Percentiles rank a stretch among this genome's conserved stretches.
Evolutionary conservation across 345 rosid species (phyloP).

Genomic region (Lumnitzera littorea): DNA sequence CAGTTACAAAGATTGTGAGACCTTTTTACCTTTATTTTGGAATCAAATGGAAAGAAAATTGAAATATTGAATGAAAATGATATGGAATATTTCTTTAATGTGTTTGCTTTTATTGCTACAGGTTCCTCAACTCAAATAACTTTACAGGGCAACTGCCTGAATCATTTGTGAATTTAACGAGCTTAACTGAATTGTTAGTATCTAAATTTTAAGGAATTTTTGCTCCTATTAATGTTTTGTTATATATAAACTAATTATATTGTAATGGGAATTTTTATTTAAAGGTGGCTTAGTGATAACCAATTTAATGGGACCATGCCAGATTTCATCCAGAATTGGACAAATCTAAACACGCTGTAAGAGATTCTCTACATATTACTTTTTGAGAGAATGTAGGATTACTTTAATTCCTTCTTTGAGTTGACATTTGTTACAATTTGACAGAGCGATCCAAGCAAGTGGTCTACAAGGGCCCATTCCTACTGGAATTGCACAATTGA

Average conservation of each 20-base stretch:
- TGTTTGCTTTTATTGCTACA: slow-evolving; percentile 1
- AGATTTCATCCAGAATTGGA: slow-evolving; percentile 7
- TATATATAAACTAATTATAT: too few species aligned
- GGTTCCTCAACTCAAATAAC: slow-evolving; percentile 10
- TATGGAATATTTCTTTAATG: neutral
- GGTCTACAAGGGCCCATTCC: slow-evolving; percentile 18
- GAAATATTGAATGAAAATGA: too few species aligned
- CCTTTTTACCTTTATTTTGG: neutral
- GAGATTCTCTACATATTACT: neutral
- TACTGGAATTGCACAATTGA: neutral
- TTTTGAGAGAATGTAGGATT: neutral
- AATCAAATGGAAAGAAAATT: too few species aligned
- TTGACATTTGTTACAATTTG: neutral
- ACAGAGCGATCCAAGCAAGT: slow-evolving; percentile 11
- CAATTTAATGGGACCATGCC: slow-evolving; percentile 10
- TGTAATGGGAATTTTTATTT: too few species aligned
- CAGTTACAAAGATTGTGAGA: neutral
- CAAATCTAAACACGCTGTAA: slow-evolving; percentile 1
- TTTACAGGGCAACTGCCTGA: slow-evolving; percentile 9
- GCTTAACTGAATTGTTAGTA: neutral
- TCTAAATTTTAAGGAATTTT: neutral
- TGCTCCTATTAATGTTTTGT: too few species aligned
- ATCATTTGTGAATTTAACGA: slow-evolving; percentile 2
- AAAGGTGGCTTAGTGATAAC: slow-evolving; percentile 10
- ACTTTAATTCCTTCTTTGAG: neutral